phyloP scores from a whole-genome alignment of 768 basidiomycete species.

The Paxillus rubicundulus region DNA sequence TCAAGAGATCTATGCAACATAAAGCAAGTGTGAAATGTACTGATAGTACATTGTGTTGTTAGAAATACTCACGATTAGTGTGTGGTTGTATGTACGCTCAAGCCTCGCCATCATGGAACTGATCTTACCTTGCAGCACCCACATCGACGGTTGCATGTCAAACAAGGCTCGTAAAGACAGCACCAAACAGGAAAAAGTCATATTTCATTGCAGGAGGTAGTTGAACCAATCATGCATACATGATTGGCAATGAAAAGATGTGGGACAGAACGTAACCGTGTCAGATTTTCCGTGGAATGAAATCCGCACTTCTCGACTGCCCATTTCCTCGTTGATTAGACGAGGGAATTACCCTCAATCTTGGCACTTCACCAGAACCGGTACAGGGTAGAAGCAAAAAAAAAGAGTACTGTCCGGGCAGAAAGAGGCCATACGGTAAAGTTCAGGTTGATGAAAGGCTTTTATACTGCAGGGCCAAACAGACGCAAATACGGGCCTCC shows the following conservation, averaged over 20 bases:
- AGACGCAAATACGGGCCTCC: slow-evolving; percentile 23
- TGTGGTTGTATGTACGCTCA: not conserved
- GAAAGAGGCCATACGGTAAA: slow-evolving; percentile 54
- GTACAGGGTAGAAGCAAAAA: slow-evolving; percentile 56
- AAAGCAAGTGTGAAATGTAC: too few species aligned
- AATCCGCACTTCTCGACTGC: slow-evolving; percentile 43
- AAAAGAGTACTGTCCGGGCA: slow-evolving; percentile 66
- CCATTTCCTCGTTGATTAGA: slow-evolving; percentile 58
- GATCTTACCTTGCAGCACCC: not conserved
- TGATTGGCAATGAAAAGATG: slow-evolving; percentile 10
- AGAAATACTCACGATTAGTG: too few species aligned
- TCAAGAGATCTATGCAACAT: too few species aligned
- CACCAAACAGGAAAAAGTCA: not conserved
- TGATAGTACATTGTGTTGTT: too few species aligned
- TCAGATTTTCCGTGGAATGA: slow-evolving; percentile 25
- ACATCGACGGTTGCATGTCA: too few species aligned
- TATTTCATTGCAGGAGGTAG: not conserved
- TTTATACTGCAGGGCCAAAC: slow-evolving; percentile 32
- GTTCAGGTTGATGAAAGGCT: not conserved
- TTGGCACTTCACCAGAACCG: slow-evolving; percentile 83
- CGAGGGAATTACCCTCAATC: slow-evolving; percentile 45
- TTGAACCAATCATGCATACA: not conserved
- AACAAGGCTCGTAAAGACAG: too few species aligned
- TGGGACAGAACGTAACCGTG: slow-evolving; percentile 38
- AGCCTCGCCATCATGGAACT: not conserved